Evolutionary conservation across 129 eudicot species (phyloP).

Genomic region (Escallonia rubra): DNA sequence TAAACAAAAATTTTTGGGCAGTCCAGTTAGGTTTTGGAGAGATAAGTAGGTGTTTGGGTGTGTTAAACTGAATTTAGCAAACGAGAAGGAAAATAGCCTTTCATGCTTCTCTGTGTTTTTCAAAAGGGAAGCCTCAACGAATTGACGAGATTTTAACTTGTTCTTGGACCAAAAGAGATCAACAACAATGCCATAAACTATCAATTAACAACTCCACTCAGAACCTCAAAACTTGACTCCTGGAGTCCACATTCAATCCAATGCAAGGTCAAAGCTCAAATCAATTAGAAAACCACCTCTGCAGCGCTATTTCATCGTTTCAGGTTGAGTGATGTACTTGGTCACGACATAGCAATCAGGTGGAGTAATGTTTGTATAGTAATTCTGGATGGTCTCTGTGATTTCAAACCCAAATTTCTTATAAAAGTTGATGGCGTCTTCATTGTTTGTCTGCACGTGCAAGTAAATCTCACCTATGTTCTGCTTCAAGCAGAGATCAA

Average conservation of each 20-base stretch:
- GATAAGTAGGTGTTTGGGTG: no score
- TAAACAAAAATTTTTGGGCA: no score
- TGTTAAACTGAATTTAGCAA: no score
- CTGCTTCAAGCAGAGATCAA: slow-evolving; percentile 80
- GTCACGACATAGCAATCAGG: slow-evolving; percentile 93
- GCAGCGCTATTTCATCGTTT: slow-evolving; percentile 41
- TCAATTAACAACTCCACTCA: no score
- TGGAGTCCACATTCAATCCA: not conserved
- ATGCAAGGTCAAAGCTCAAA: slow-evolving; percentile 1
- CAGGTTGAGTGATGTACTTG: slow-evolving; percentile 49
- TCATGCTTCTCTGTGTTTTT: no score
- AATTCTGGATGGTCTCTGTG: slow-evolving; percentile 91
- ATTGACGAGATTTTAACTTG: no score
- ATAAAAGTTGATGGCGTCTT: slow-evolving; percentile 88
- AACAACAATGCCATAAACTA: no score
- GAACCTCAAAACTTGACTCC: no score
- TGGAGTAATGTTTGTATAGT: slow-evolving; percentile 88
- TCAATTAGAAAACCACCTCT: slow-evolving; percentile 6
- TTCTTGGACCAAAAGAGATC: no score
- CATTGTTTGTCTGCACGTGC: slow-evolving; percentile 98
- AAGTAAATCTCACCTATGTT: slow-evolving; percentile 83
- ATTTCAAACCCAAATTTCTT: slow-evolving; percentile 94
- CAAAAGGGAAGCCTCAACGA: no score
- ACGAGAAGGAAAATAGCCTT: no score
- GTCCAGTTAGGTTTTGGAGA: no score